Base-by-base conservation (phyloP, 129 eudicot species). In the Apium graveolens region DNA sequence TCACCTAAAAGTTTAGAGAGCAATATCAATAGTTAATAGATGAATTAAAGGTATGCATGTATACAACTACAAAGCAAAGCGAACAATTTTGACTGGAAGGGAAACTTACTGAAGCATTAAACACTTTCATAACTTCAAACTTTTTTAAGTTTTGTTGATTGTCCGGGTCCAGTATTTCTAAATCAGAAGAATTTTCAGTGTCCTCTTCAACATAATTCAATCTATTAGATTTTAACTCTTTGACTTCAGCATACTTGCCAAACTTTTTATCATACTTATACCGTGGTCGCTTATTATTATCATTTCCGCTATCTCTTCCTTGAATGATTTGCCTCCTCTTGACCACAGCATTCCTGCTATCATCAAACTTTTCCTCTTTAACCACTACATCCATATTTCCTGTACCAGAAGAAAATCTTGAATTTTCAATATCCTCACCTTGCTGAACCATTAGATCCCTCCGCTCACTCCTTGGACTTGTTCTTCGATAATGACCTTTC, bases 101-200 rank as follows among this genome's bases (percentile, higher is more conserved):
- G 42, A 11, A 24, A 73, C 76, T 26, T 73, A 73, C 76, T 42
- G 51, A 9, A 38, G 53, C 43, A 73, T 41, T 21, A 42, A 73
- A n/a, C 45, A 41, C 76, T 73, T 73, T 73, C 17, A 44, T 41
- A 73, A 73, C 35, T 41, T 39, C 76, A 73, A 73, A 73, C 43
- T 26, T 43, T 7, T 37, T 42, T 4, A 73, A 73, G 35, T 42
- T 42, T 21, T n/a, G 34, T n/a, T 42, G 34, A 18, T 73, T 73
- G 55, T 73, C 11, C 24, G 45, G 42, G 9, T 73, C 76, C 10
- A 73, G 45, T 73, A 73, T 73, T 73, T 73, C 76, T 18, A 73
- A 24, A 42, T 73, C 76, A 42, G 76, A 73, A 42, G 76, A 73
- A 73, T 73, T 7, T 73, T 26, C 76, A 73, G 5, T 26, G 11